Evolutionary conservation across 495 filamentous ascomycete genomes (phyloP).

Genomic region (Penicillium chermesinum): DNA sequence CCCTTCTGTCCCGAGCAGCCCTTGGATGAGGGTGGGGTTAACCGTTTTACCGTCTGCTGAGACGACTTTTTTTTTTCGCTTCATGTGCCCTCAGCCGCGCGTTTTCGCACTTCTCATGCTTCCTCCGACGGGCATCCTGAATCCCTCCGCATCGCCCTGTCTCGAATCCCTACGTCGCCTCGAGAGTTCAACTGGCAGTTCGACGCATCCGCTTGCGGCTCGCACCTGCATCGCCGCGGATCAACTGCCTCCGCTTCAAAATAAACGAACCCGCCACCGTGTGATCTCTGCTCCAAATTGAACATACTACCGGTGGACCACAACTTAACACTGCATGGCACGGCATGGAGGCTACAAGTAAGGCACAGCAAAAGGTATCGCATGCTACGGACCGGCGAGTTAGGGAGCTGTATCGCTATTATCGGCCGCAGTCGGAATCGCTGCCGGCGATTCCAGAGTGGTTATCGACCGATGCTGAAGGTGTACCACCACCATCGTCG

Average conservation of each 20-base stretch:
- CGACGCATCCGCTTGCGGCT: neutral
- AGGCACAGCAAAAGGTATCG: constrained; percentile 1
- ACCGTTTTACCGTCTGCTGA: neutral
- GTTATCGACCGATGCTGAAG: constrained; percentile 9
- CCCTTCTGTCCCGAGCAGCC: constrained; percentile 14
- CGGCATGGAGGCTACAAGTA: constrained; percentile 15
- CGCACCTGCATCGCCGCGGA: neutral
- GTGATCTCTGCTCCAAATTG: no score
- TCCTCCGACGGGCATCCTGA: neutral
- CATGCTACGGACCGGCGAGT: constrained; percentile 26
- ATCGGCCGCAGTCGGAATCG: constrained; percentile 21
- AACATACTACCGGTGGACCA: neutral
- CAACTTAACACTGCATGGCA: constrained; percentile 18
- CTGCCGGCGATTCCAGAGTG: constrained; percentile 16
- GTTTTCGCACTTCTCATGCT: neutral
- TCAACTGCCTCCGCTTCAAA: neutral
- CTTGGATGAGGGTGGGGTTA: constrained; percentile 1
- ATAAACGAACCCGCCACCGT: no score
- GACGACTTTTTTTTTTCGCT: neutral
- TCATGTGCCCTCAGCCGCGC: neutral
- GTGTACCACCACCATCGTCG: constrained; percentile 2
- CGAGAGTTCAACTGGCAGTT: no score
- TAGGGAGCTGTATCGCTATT: constrained; percentile 40
- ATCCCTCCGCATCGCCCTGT: neutral
- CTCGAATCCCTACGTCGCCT: no score